Percentiles rank a stretch among this genome's conserved stretches.
Evolutionary conservation across 2,329 filamentous ascomycete genomes (phyloP).

Genomic region (Colletotrichum neosansevieriae): DNA sequence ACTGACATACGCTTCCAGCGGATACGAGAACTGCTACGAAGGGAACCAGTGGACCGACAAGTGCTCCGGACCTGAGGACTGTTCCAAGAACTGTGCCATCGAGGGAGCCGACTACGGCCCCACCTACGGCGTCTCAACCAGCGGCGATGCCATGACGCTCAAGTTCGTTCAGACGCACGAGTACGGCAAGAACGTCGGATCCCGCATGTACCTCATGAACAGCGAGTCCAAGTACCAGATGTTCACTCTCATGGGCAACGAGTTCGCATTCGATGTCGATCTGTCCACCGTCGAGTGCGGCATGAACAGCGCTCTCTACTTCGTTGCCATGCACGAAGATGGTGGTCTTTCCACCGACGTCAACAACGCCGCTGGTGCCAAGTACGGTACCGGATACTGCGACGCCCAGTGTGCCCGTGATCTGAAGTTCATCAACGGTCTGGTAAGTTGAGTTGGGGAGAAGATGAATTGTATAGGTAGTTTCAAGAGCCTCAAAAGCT

Average conservation of each 20-base stretch:
- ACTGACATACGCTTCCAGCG: background rate
- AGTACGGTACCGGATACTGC: slow-evolving; percentile 69
- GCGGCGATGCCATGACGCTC: slow-evolving; percentile 57
- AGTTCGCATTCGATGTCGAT: slow-evolving; percentile 75
- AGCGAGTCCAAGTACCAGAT: slow-evolving; percentile 66
- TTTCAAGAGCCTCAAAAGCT: background rate
- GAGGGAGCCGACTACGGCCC: slow-evolving; percentile 57
- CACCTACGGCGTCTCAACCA: slow-evolving; percentile 59
- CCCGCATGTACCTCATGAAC: slow-evolving; percentile 68
- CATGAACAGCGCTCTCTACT: slow-evolving; percentile 68
- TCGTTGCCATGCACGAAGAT: slow-evolving; percentile 61
- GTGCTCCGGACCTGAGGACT: slow-evolving; percentile 52
- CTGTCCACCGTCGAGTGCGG: slow-evolving; percentile 71
- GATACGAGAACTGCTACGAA: slow-evolving; percentile 48
- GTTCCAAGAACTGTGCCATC: slow-evolving; percentile 55
- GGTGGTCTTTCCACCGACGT: slow-evolving; percentile 60
- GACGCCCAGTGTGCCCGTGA: slow-evolving; percentile 60
- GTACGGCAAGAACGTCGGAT: slow-evolving; percentile 50
- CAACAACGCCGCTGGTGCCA: slow-evolving; percentile 60
- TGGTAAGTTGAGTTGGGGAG: slow-evolving; percentile 38
- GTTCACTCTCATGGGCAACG: slow-evolving; percentile 68
- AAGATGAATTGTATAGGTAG: too few species aligned
- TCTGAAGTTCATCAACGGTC: slow-evolving; percentile 63
- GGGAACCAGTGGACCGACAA: slow-evolving; percentile 49
- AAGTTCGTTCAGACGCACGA: slow-evolving; percentile 62